Evolutionary conservation across 2,329 filamentous ascomycete species (phyloP), one percentile per base, ranked within the genome.

Genomic region (Ascochyta pisi): DNA sequence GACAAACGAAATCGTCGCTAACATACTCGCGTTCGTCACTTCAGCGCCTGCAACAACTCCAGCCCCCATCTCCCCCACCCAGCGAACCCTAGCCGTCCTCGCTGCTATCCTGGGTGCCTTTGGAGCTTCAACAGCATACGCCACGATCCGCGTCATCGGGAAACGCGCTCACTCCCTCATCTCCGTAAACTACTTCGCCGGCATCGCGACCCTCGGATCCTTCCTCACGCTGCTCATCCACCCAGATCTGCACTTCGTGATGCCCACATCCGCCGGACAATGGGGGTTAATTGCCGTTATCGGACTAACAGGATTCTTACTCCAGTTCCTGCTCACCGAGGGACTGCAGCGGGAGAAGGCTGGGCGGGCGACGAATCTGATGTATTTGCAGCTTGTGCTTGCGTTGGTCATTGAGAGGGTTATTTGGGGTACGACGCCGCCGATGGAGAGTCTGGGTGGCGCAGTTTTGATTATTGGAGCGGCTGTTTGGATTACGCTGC

Each of bases 291-390:
- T 96, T 10, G 51, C 86, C 0, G 81, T 86, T 23, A 79, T 96
- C 12, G 90, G 89, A 0, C 63, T 85, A 0, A 87, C 88, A 51
- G 92, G 92, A 0, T 92, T 96, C 69, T 71, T 88, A 26, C 87
- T 92, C 82, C 92, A 96, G 80, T 91, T 91, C 64, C 79, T 95
- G 19, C 78, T 95, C 13, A 95, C 92, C 1, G 83, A 85, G 2
- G 91, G 90, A 0, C 77, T 96, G 50, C 81, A 88, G 16, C 84
- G 87, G 57, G 89, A 92, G 68, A 88, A 87, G 61, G 82, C 81
- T 2, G 76, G 78, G 1, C 77, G 83, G 31, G 85, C 84, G 3
- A 87, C 84, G 0, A 85, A 84, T 54, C 84, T 89, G 82, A 78
- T 85, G 7, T 89, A 89, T 68, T 83, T 83, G 41, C 86, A 88